Evolutionary conservation across 495 filamentous ascomycete species (phyloP).

Genomic region (Pseudomonodictys pantanalensis): DNA sequence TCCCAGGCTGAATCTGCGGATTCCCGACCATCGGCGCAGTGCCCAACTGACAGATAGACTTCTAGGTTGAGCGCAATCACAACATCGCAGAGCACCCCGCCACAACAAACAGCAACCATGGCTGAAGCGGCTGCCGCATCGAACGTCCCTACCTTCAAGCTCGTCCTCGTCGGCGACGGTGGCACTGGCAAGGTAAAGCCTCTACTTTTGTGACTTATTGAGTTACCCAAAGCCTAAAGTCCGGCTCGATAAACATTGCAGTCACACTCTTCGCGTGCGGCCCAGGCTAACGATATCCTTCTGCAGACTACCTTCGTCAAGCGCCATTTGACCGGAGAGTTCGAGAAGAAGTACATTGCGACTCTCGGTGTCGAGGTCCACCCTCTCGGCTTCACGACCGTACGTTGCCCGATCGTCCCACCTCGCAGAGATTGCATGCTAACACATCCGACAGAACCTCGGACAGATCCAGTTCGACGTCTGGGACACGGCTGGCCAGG

Average conservation of each 20-base stretch:
- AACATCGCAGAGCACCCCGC: constrained; percentile 34
- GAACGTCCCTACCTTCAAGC: constrained; percentile 82
- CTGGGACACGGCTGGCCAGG: constrained; percentile 99
- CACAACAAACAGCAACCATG: constrained; percentile 36
- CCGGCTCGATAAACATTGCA: constrained; percentile 8
- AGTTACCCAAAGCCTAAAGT: neutral
- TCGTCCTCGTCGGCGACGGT: constrained; percentile 98
- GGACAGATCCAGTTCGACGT: constrained; percentile 98
- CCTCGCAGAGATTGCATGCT: constrained; percentile 3
- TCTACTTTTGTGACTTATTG: neutral
- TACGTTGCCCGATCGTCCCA: constrained; percentile 49
- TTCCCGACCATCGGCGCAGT: neutral
- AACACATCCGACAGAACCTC: constrained; percentile 65
- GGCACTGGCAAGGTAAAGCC: constrained; percentile 94
- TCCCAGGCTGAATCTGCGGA: neutral
- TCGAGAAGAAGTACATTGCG: constrained; percentile 99
- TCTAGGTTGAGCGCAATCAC: constrained; percentile 24
- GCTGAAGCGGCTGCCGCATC: constrained; percentile 46
- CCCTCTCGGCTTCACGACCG: constrained; percentile 87
- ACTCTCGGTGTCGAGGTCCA: constrained; percentile 99
- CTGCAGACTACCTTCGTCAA: constrained; percentile 98
- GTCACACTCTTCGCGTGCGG: constrained; percentile 13
- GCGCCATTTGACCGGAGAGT: constrained; percentile 98
- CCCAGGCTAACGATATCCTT: constrained; percentile 5
- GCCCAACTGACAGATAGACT: constrained; percentile 14